Conservation (phyloP, 192 early-diverging fungal species). For the Backusella westeae region DNA sequence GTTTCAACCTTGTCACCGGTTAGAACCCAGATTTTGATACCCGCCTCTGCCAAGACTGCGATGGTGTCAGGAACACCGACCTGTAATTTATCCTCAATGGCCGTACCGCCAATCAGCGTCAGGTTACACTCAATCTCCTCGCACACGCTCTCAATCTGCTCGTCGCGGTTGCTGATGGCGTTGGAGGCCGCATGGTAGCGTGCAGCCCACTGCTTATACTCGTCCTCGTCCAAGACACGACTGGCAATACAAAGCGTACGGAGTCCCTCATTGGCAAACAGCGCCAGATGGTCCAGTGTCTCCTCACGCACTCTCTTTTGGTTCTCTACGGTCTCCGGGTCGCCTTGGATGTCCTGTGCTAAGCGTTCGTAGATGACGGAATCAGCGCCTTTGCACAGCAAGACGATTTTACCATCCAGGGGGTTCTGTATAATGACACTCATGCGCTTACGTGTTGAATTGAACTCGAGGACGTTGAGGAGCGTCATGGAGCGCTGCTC, state of each 20-base stretch:
- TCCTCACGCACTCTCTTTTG: slow-evolving; percentile 70
- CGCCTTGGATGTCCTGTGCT: slow-evolving; percentile 15
- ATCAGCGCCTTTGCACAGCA: slow-evolving; percentile 94
- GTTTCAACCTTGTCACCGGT: slow-evolving; percentile 83
- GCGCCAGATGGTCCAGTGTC: slow-evolving; percentile 76
- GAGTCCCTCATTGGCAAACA: slow-evolving; percentile 80
- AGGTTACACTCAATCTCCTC: slow-evolving; percentile 64
- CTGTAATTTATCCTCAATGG: slow-evolving; percentile 79
- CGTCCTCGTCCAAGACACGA: slow-evolving; percentile 46
- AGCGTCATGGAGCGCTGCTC: slow-evolving; percentile 63
- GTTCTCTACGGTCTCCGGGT: slow-evolving; percentile 33
- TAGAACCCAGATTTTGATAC: slow-evolving; percentile 79
- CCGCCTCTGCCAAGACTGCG: slow-evolving; percentile 55
- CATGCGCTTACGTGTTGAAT: slow-evolving; percentile 93
- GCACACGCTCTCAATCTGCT: slow-evolving; percentile 46
- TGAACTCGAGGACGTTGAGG: slow-evolving; percentile 83
- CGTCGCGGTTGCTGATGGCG: slow-evolving; percentile 57
- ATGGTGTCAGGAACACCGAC: slow-evolving; percentile 79
- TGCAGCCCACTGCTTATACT: slow-evolving; percentile 57
- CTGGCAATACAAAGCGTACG: slow-evolving; percentile 75
- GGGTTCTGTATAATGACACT: slow-evolving; percentile 75
- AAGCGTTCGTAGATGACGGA: slow-evolving; percentile 85
- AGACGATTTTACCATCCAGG: slow-evolving; percentile 60
- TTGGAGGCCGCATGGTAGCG: slow-evolving; percentile 52
- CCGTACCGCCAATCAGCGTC: slow-evolving; percentile 67